Conservation (phyloP, 495 filamentous ascomycete genomes). For the Xylaria sp. region DNA sequence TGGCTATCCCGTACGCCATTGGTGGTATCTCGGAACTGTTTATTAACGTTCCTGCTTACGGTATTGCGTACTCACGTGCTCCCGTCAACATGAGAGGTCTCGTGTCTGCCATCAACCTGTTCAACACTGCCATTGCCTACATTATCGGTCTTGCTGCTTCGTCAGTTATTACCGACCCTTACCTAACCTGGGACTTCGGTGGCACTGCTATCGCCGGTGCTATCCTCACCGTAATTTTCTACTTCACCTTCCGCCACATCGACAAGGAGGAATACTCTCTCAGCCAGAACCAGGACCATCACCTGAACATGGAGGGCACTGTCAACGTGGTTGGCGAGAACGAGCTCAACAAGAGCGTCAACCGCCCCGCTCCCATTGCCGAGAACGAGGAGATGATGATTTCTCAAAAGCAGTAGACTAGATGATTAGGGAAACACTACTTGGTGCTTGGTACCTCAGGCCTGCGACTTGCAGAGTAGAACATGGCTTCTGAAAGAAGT, state of each 20-base stretch:
- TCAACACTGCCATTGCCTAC: constrained; percentile 66
- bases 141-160: constrained; percentile 65
- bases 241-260: constrained; percentile 59
- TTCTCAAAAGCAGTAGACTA: constrained; percentile 48
- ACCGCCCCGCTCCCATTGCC: constrained; percentile 47
- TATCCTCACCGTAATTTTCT: constrained; percentile 54
- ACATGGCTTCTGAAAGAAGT: not conserved
- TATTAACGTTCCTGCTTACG: constrained; percentile 72
- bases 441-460: constrained; percentile 18
- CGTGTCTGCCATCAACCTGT: constrained; percentile 69
- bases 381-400: constrained; percentile 55
- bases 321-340: constrained; percentile 48
- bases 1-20: constrained; percentile 57
- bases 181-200: constrained; percentile 63
- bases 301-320: constrained; percentile 45
- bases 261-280: constrained; percentile 54
- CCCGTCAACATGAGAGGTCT: constrained; percentile 73
- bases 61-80: constrained; percentile 75
- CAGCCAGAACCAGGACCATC: constrained; percentile 46
- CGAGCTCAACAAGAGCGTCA: constrained; percentile 46
- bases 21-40: constrained; percentile 75
- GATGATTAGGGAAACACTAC: not conserved
- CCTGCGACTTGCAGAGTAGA: constrained; percentile 6
- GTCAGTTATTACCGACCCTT: constrained; percentile 67
- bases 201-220: constrained; percentile 56